These are phyloP conservation scores for Tylopilus intermedius DNA, from an alignment of 768 basidiomycete species.

Conservation along the genomic window DNA sequence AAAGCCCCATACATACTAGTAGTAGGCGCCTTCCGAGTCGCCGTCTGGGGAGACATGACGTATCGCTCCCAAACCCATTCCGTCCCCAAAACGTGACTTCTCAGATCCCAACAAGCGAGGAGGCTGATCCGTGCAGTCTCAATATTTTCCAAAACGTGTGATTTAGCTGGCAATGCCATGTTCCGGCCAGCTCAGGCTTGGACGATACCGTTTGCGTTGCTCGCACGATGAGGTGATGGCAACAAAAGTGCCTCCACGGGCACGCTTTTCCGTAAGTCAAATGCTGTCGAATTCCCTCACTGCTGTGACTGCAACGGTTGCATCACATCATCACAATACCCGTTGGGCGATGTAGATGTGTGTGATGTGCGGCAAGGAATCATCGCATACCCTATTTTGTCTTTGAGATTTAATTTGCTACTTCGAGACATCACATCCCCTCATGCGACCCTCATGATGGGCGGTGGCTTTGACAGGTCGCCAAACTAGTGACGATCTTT, in stretches of 20 bases:
- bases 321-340: slow-evolving; percentile 14
- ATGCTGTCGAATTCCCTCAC: slow-evolving; percentile 13
- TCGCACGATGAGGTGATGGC: slow-evolving; percentile 14
- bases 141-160: slow-evolving; percentile 6
- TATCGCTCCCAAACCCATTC: slow-evolving; percentile 11
- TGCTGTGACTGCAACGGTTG: slow-evolving; percentile 10
- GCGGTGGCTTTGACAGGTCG: slow-evolving; percentile 10
- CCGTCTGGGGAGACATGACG: slow-evolving; percentile 25
- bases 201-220: slow-evolving; percentile 12
- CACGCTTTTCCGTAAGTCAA: slow-evolving; percentile 16
- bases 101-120: slow-evolving; percentile 3
- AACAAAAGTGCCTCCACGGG: slow-evolving; percentile 15
- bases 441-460: slow-evolving; percentile 5
- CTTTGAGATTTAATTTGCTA: slow-evolving; percentile 17
- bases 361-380: not conserved
- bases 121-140: slow-evolving; percentile 10
- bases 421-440: slow-evolving; percentile 3
- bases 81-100: slow-evolving; percentile 10
- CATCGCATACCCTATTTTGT: not conserved
- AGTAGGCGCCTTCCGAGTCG: slow-evolving; percentile 9
- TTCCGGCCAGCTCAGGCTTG: slow-evolving; percentile 14
- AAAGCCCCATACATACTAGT: not conserved
- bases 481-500: slow-evolving; percentile 15
- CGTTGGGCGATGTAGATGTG: slow-evolving; percentile 7
- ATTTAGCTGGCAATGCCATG: slow-evolving; percentile 2